These are phyloP conservation scores for Paraphaeosphaeria minitans DNA, from an alignment of 2,329 filamentous ascomycete species.

Conservation along the genomic window DNA sequence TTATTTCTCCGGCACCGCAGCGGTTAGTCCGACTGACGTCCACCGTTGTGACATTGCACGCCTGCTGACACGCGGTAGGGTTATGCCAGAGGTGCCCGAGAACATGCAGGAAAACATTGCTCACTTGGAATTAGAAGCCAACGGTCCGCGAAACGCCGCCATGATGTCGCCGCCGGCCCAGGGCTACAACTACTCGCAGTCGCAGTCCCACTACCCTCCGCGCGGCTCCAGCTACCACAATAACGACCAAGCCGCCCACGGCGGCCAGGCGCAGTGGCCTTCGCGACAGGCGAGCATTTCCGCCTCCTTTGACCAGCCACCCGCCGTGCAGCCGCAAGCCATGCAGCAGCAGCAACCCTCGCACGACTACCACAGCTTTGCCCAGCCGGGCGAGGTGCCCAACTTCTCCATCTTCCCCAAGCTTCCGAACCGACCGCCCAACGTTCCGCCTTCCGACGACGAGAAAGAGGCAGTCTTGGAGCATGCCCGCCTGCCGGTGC, in stretches of 20 bases:
- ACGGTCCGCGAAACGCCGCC: conserved; percentile 48
- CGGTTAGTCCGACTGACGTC: conserved; percentile 56
- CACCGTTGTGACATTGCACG: conserved; percentile 28
- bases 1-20: conserved; percentile 73
- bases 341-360: conserved; percentile 32
- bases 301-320: conserved; percentile 43
- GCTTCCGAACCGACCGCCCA: conserved; percentile 76
- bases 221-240: conserved; percentile 37
- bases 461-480: conserved; percentile 91
- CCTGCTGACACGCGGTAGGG: conserved; percentile 59
- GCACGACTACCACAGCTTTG: conserved; percentile 48
- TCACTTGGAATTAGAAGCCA: conserved; percentile 83
- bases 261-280: conserved; percentile 35
- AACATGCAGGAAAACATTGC: conserved; percentile 96
- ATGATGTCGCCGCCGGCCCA: conserved; percentile 39
- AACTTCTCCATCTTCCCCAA: conserved; percentile 93
- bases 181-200: conserved; percentile 32
- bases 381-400: conserved; percentile 61
- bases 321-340: conserved; percentile 38
- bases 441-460: conserved; percentile 91
- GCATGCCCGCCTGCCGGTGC: conserved; percentile 78
- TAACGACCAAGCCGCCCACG: conserved; percentile 24
- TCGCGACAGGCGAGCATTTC: conserved; percentile 44
- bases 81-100: conserved; percentile 93
- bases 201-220: conserved; percentile 34